phyloP scores from a whole-genome alignment of 305 asterid genomes.

The Rubia balearica region DNA sequence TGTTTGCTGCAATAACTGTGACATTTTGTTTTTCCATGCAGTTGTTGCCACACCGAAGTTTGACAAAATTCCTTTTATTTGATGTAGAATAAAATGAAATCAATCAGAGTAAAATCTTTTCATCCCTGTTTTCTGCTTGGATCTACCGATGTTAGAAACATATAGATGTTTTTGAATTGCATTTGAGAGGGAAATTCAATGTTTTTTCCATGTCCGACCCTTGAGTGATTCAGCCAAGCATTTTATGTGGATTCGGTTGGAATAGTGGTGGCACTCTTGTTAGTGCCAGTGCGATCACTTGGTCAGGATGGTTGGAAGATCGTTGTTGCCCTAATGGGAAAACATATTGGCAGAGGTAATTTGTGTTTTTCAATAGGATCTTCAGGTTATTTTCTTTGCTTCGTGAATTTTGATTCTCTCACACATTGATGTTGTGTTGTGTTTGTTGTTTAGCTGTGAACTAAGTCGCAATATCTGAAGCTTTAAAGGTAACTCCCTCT shows the following conservation, averaged over 20 bases:
- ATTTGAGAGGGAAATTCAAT: neutral
- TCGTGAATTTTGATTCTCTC: neutral
- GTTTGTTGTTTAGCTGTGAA: conserved; percentile 61
- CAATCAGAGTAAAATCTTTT: too few species aligned
- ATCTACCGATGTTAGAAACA: conserved; percentile 39
- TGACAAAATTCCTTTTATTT: too few species aligned
- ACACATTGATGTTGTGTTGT: neutral
- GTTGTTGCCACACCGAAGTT: too few species aligned
- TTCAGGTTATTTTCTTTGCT: neutral
- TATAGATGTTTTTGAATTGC: neutral
- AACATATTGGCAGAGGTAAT: conserved; percentile 97
- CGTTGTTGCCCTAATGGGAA: conserved; percentile 95
- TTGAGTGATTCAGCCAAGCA: too few species aligned
- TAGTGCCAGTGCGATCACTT: conserved; percentile 85
- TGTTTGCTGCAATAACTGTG: neutral
- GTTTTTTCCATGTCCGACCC: neutral
- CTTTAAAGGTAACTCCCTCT: conserved; percentile 72
- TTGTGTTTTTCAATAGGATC: neutral
- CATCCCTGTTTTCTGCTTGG: conserved; percentile 61
- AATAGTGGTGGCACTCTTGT: conserved; percentile 54
- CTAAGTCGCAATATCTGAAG: conserved; percentile 86
- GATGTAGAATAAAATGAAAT: too few species aligned
- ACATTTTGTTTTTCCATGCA: neutral
- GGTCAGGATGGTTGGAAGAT: conserved; percentile 89
- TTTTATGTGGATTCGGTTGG: conserved; percentile 23